A percentile compares a stretch with the other conserved stretches of the same genome.
phyloP scores from a whole-genome alignment of 2,329 filamentous ascomycete genomes.

The Ramularia endophylla region DNA sequence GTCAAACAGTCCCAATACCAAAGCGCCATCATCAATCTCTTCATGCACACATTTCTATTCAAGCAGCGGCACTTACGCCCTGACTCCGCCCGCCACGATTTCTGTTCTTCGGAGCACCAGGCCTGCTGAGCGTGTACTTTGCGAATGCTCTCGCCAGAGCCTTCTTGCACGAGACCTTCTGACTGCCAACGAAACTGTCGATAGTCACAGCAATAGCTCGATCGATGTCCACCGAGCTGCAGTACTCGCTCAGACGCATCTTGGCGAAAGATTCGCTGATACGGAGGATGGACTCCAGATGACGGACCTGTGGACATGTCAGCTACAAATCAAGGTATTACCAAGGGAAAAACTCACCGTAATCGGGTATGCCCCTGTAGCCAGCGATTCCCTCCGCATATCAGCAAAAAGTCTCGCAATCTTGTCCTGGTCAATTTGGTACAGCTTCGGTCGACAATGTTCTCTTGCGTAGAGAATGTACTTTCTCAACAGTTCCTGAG shows the following conservation, averaged over 20 bases:
- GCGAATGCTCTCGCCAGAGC: conserved; percentile 89
- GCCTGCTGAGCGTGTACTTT: conserved; percentile 63
- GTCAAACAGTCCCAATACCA: too few species aligned
- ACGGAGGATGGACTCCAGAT: conserved; percentile 95
- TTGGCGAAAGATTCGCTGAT: conserved; percentile 92
- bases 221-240: conserved; percentile 83
- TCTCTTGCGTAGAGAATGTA: conserved; percentile 95
- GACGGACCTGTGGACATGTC: conserved; percentile 65
- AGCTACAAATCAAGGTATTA: background rate
- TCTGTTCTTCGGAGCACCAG: conserved; percentile 34
- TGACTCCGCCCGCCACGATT: conserved; percentile 9
- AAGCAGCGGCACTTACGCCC: conserved; percentile 20
- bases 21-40: too few species aligned
- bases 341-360: conserved; percentile 67
- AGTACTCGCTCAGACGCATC: conserved; percentile 97
- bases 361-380: conserved; percentile 94
- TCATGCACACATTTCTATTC: conserved; percentile 1
- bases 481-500: conserved; percentile 86
- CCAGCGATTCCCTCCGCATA: conserved; percentile 87
- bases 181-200: conserved; percentile 90
- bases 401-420: conserved; percentile 89
- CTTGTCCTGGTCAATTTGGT: conserved; percentile 98
- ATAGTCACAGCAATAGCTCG: conserved; percentile 95
- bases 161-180: conserved; percentile 98
- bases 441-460: conserved; percentile 82